Base-by-base conservation (phyloP, 2,329 filamentous ascomycete species). In the Chrysoporthe austroafricana region DNA sequence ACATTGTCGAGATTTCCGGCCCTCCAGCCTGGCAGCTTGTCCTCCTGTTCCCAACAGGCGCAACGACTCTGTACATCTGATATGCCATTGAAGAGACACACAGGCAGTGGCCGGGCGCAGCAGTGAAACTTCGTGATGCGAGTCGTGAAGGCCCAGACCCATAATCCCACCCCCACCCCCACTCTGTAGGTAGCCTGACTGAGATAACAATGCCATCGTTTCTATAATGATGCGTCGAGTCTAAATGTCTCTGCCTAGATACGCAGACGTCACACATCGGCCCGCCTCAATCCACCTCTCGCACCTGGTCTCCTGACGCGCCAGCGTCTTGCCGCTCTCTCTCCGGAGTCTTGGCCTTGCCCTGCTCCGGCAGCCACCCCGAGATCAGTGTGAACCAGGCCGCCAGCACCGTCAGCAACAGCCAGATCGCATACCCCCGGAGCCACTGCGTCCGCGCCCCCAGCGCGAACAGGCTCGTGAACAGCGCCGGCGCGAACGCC, bases 381-480 rank as follows among this genome's bases (percentile, higher is more conserved):
- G 73, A 73, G 5, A 75, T 67, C 13, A 77, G 67, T 2, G 74
- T 75, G 62, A 78, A 81, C 5, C 75, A 78, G 16, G 71, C 36
- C 1, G 75, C 79, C 4, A 83, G 52, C 0, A 73, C n/a, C 2
- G 85, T 73, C 71, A 90, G 75, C 13, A 90, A 72, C n/a, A 87
- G 72, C 89, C 90, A 92, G 60, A 89, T 85, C 4, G 90, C 77
- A 71, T 94, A 88, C 0, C 92, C 91, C 50, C 83, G 76, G 0
- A 91, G 73, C 65, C 90, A 84, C 70, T 90, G 86, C 16, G 84
- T 83, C 52, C 85, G 83, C 2, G 89, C 88, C 1, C 91, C 90
- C 0, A 88, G 73, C 0, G 92, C 91, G 71, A 88, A 95, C 4
- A 95, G 73, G 62, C 84, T 90, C 0, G 90, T 86, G 56, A 91